Evolutionary conservation across 306 rosid genomes (phyloP).

Genomic region (Gastrolobium bilobum): DNA sequence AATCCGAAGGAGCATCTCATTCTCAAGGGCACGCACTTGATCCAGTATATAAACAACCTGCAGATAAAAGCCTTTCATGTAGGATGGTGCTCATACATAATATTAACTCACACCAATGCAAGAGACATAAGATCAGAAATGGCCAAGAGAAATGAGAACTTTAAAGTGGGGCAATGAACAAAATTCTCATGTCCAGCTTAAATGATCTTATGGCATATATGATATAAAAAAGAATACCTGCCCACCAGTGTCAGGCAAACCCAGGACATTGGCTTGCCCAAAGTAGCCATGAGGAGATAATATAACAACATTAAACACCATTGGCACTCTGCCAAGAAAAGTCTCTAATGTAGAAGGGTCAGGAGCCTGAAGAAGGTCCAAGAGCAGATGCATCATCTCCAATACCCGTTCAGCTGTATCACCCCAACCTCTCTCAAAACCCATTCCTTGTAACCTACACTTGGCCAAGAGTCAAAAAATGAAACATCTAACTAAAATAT

Average conservation of each 20-base stretch:
- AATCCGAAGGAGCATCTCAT: conserved; percentile 87
- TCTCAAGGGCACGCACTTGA: conserved; percentile 98
- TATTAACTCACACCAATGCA: conserved; percentile 31
- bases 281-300: conserved; percentile 95
- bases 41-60: conserved; percentile 96
- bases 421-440: conserved; percentile 97
- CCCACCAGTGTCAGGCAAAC: conserved; percentile 98
- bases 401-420: conserved; percentile 75
- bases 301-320: conserved; percentile 93
- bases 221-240: conserved; percentile 66
- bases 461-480: conserved; percentile 21
- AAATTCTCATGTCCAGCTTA: conserved; percentile 19
- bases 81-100: conserved; percentile 5
- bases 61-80: conserved; percentile 36
- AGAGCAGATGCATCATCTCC: conserved; percentile 83
- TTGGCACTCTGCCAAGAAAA: conserved; percentile 90
- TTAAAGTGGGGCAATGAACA: conserved; percentile 10
- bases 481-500: conserved; percentile 12
- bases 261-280: conserved; percentile 96
- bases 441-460: conserved; percentile 87
- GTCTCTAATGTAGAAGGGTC: conserved; percentile 90
- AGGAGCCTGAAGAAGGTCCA: conserved; percentile 92
- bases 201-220: conserved; percentile 20
- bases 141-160: conserved; percentile 8
- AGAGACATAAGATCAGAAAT: conserved; percentile 12